These are phyloP conservation scores for Colletotrichum lupini DNA, from an alignment of 2,329 filamentous ascomycete genomes.

Conservation along the genomic window DNA sequence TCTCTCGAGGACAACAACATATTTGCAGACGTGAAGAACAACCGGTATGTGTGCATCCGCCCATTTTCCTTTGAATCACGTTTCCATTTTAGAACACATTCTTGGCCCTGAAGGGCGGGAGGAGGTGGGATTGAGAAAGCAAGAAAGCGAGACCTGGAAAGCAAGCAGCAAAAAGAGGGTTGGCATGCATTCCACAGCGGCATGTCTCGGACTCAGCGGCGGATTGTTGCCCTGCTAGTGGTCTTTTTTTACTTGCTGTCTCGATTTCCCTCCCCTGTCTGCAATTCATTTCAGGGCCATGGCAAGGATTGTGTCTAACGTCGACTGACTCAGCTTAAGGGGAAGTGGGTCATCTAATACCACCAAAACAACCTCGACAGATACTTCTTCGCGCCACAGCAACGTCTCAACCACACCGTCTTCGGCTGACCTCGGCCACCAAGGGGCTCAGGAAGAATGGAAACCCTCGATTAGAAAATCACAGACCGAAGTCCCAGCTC, in stretches of 20 bases:
- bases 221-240: constrained; percentile 20
- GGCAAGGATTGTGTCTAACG: constrained; percentile 41
- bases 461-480: constrained; percentile 50
- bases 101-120: constrained; percentile 11
- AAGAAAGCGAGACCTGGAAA: neutral
- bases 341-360: constrained; percentile 71
- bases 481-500: constrained; percentile 50
- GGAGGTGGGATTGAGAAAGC: neutral
- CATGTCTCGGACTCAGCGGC: constrained; percentile 34
- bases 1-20: constrained; percentile 67
- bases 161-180: constrained; percentile 3
- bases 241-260: constrained; percentile 22
- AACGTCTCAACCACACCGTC: constrained; percentile 72
- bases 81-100: constrained; percentile 29
- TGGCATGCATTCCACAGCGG: constrained; percentile 34
- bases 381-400: constrained; percentile 71
- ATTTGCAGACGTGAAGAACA: constrained; percentile 67
- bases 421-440: constrained; percentile 57
- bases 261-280: constrained; percentile 29
- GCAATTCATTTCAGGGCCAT: constrained; percentile 38
- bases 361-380: constrained; percentile 68
- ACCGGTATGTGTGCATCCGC: constrained; percentile 60
- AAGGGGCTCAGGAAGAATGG: constrained; percentile 53
- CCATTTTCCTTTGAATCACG: constrained; percentile 25
- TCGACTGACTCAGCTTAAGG: constrained; percentile 55